Evolutionary conservation across 2,329 filamentous ascomycete genomes (phyloP), one percentile per base, ranked within the genome.

Genomic region (Parafenestella ontariensis): DNA sequence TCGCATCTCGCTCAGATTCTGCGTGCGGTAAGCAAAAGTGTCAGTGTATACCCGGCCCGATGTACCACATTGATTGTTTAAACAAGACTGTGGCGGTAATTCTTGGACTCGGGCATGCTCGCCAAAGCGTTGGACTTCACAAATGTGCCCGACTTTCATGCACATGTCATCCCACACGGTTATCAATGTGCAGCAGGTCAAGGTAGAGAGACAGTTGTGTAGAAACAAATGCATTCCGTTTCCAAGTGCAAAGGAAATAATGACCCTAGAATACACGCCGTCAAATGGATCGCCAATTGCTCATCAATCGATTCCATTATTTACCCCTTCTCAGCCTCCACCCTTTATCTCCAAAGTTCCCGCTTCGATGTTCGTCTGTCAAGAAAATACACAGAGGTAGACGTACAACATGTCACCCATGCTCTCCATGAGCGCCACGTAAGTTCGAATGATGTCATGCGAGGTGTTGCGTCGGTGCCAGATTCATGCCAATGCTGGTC

Each of bases 191-290:
- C 18, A 40, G 3, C 15, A 13, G 3, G 28, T 31, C 8, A 31
- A 31, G 28, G 24, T 26, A 26, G 28, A 13, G 28, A 31, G 28
- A 31, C 7, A 34, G 3, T 34, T 8, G 31, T 34, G 31, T n/a
- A 34, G 57, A 62, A 69, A 66, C 62, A 60, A 54, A 67, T 70
- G 60, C 63, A 71, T 69, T 71, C 51, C 63, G 61, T 70, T 70
- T 71, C 67, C 65, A 71, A 66, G 61, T 61, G 63, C 64, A 67
- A 57, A 64, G 62, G 61, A 66, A 67, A 61, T 63, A 59, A 65
- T 59, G 54, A 70, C 61, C 66, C 64, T 72, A 72, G 61, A 72
- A 68, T 72, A 72, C 70, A 72, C 65, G 66, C 68, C 64, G 58
- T 64, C 66, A 65, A 66, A 70, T 69, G 68, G 66, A 71, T 69